Evolutionary conservation across 1,139 yeast genomes (phyloP).

Genomic region (Blastobotrys indianensis): DNA sequence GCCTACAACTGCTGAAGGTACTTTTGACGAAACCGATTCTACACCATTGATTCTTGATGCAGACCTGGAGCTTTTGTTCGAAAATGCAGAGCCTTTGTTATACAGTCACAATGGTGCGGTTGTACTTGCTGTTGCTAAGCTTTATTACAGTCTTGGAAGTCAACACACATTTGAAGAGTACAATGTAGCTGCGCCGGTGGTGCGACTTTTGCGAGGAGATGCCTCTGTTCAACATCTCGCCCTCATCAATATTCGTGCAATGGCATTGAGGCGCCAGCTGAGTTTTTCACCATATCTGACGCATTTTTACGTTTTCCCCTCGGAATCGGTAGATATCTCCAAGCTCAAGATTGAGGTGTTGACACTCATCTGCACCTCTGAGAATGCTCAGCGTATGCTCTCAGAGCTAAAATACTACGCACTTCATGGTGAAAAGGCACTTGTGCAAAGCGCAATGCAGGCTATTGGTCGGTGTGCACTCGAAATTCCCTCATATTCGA

Average conservation of each 20-base stretch:
- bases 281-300: conserved; percentile 45
- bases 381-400: conserved; percentile 49
- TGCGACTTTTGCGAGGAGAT: conserved; percentile 39
- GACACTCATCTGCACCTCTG: conserved; percentile 49
- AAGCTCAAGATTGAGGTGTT: conserved; percentile 59
- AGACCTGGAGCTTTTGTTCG: conserved; percentile 53
- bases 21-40: conserved; percentile 7
- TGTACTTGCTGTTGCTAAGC: conserved; percentile 53
- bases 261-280: conserved; percentile 39
- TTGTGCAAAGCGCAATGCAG: conserved; percentile 53
- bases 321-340: conserved; percentile 46
- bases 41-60: conserved; percentile 38
- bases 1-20: conserved; percentile 35
- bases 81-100: conserved; percentile 41
- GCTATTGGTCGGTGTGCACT: conserved; percentile 51
- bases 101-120: conserved; percentile 55
- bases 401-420: conserved; percentile 66
- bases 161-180: conserved; percentile 44
- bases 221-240: conserved; percentile 32
- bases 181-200: conserved; percentile 46
- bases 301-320: conserved; percentile 50
- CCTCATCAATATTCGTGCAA: conserved; percentile 29
- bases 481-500: conserved; percentile 29
- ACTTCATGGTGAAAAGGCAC: conserved; percentile 34
- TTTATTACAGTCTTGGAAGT: conserved; percentile 51